Conservation (phyloP, 768 basidiomycete genomes). For the Termitomyces heimii region DNA sequence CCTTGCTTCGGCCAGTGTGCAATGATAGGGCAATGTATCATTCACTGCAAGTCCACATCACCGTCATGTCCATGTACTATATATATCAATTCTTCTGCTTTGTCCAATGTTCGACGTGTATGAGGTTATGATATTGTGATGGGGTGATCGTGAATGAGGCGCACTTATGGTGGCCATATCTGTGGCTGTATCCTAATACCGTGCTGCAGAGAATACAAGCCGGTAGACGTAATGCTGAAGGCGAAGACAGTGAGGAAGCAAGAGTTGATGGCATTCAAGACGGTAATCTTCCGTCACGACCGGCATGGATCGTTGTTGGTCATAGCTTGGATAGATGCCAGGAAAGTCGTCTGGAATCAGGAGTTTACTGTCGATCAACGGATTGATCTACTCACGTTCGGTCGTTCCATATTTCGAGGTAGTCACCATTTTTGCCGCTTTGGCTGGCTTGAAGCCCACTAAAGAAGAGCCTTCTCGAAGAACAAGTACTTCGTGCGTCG, state of each 20-base stretch:
- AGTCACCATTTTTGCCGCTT: background rate
- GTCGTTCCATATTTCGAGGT: too few species aligned
- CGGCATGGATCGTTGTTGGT: background rate
- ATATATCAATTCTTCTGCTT: too few species aligned
- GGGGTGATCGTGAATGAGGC: too few species aligned
- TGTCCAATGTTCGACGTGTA: too few species aligned
- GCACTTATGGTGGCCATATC: too few species aligned
- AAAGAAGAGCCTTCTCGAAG: background rate
- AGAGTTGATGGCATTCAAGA: background rate
- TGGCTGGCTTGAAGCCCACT: background rate
- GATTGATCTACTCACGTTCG: background rate
- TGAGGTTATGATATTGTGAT: too few species aligned
- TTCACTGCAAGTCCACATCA: too few species aligned
- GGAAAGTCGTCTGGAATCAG: background rate
- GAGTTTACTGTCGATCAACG: background rate
- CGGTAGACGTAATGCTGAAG: background rate
- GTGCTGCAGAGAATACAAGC: background rate
- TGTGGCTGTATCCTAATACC: too few species aligned
- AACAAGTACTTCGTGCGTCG: background rate
- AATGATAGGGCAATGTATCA: too few species aligned
- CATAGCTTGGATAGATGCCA: background rate
- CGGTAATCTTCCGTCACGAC: background rate
- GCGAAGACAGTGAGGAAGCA: background rate
- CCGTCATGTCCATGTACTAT: too few species aligned
- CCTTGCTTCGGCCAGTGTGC: too few species aligned